Conservation (phyloP, 164 flowering plant genomes). For the Tetracentron sinense region DNA sequence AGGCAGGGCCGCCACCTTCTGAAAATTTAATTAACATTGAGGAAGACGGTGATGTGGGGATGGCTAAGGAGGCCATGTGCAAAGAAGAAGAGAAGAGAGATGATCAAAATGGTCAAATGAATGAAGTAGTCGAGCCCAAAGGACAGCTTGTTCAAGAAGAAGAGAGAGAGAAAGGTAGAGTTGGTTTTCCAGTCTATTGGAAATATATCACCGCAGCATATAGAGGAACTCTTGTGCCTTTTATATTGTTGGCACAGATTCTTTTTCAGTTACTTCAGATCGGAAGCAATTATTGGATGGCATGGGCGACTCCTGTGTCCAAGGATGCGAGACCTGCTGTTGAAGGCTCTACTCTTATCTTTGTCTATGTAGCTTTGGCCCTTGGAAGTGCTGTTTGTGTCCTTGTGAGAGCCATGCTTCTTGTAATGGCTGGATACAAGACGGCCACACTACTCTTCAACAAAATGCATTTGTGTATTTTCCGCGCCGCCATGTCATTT, state of each 20-base stretch:
- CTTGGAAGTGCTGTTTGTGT: constrained; percentile 63
- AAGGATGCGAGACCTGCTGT: constrained; percentile 47
- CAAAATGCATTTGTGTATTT: constrained; percentile 74
- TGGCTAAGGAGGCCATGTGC: neutral
- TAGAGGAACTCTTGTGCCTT: constrained; percentile 73
- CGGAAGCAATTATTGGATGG: constrained; percentile 97
- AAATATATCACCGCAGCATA: constrained; percentile 65
- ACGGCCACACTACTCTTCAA: constrained; percentile 72
- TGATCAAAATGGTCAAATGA: constrained; percentile 26
- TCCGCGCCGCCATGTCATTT: constrained; percentile 95
- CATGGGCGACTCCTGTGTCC: constrained; percentile 81
- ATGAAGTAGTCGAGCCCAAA: constrained; percentile 35
- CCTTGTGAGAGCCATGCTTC: constrained; percentile 46
- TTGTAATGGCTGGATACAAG: constrained; percentile 61
- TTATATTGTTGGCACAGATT: constrained; percentile 53
- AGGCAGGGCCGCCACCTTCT: constrained; percentile 14
- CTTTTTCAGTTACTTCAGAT: constrained; percentile 74
- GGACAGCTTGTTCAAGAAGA: constrained; percentile 88
- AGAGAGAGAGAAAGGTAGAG: constrained; percentile 89
- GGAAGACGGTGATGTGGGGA: constrained; percentile 14
- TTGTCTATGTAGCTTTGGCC: constrained; percentile 66
- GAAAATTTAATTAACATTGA: constrained; percentile 4
- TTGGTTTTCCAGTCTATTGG: constrained; percentile 79
- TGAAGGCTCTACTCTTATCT: constrained; percentile 33
- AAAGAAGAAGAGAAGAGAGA: constrained; percentile 25